A percentile compares a stretch with the other conserved stretches of the same genome.
phyloP scores from a whole-genome alignment of 2,329 filamentous ascomycete species.

The Zopfia rhizophila region DNA sequence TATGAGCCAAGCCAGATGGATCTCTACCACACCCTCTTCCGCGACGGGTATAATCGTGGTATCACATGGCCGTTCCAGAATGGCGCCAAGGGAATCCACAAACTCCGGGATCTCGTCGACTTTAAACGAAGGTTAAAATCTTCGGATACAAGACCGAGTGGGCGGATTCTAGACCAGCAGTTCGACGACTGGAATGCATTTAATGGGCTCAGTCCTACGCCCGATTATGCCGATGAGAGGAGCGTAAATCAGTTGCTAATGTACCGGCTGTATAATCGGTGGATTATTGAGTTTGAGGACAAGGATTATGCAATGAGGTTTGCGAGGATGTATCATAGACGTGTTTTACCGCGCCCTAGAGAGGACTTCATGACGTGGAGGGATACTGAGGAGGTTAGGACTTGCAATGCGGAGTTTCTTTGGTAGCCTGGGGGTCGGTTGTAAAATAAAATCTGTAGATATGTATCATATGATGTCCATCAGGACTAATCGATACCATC shows the following conservation, averaged over 20 bases:
- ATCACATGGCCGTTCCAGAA: slow-evolving; percentile 43
- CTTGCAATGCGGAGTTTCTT: slow-evolving; percentile 60
- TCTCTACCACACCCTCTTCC: slow-evolving; percentile 38
- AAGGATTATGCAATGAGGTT: slow-evolving; percentile 65
- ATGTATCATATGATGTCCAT: too few relatives aligned
- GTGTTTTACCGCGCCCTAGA: slow-evolving; percentile 50
- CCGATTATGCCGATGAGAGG: slow-evolving; percentile 19
- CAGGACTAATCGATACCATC: too few relatives aligned
- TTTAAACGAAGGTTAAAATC: slow-evolving; percentile 24
- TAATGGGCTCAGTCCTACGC: neutral
- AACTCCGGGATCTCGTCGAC: slow-evolving; percentile 44
- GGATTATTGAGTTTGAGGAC: slow-evolving; percentile 67
- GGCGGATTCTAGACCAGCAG: too few relatives aligned
- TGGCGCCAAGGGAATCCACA: slow-evolving; percentile 32
- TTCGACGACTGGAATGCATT: too few relatives aligned
- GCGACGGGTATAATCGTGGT: slow-evolving; percentile 46
- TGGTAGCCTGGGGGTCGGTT: too few relatives aligned
- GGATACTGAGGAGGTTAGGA: slow-evolving; percentile 49
- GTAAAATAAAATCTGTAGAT: too few relatives aligned
- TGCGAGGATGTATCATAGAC: slow-evolving; percentile 63
- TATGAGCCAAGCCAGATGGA: slow-evolving; percentile 42
- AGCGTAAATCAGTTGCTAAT: slow-evolving; percentile 40
- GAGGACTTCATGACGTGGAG: slow-evolving; percentile 36
- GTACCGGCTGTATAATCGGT: slow-evolving; percentile 55
- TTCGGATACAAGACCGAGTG: too few relatives aligned